Percentiles rank a stretch among this genome's conserved stretches.
Evolutionary conservation across 2,329 filamentous ascomycete species (phyloP).

Genomic region (Exutisphaerella laricina): DNA sequence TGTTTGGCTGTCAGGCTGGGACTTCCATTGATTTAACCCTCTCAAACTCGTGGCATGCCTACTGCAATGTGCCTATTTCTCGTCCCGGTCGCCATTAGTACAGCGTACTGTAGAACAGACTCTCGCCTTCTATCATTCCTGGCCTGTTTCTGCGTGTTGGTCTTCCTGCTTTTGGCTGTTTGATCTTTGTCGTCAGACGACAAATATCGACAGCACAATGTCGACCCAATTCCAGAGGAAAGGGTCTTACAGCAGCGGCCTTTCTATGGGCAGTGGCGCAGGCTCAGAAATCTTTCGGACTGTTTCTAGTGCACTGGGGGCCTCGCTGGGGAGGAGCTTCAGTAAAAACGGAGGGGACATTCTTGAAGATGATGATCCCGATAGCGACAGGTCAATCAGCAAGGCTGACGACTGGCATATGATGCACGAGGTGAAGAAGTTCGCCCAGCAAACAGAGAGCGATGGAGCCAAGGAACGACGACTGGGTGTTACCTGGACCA

Average conservation of each 20-base stretch:
- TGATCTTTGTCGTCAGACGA: slow-evolving; percentile 5
- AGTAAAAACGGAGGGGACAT: slow-evolving; percentile 9
- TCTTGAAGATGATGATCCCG: slow-evolving; percentile 5
- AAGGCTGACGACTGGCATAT: slow-evolving; percentile 45
- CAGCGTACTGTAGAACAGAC: not conserved
- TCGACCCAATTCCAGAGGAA: slow-evolving; percentile 1
- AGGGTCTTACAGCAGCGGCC: slow-evolving; percentile 8
- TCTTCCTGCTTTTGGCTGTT: not conserved
- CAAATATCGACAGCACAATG: slow-evolving; percentile 4
- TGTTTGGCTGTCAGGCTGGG: not conserved
- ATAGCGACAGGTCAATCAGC: slow-evolving; percentile 23
- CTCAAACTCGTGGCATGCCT: slow-evolving; percentile 3
- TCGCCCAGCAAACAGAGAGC: slow-evolving; percentile 40
- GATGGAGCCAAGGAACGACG: slow-evolving; percentile 46
- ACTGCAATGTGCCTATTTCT: not conserved
- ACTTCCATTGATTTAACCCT: not conserved
- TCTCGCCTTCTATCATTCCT: not conserved
- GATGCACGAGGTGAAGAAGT: slow-evolving; percentile 45
- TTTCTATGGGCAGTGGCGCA: slow-evolving; percentile 15
- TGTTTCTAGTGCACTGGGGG: slow-evolving; percentile 15
- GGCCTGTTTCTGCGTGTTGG: not conserved
- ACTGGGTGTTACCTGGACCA: slow-evolving; percentile 61
- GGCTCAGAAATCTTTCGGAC: slow-evolving; percentile 21
- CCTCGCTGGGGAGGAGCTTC: slow-evolving; percentile 13
- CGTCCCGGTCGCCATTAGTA: slow-evolving; percentile 5